Evolutionary conservation across 192 early-diverging fungal genomes (phyloP), one percentile per base, ranked within the genome.

Genomic region (Spizellomyces sp.): DNA sequence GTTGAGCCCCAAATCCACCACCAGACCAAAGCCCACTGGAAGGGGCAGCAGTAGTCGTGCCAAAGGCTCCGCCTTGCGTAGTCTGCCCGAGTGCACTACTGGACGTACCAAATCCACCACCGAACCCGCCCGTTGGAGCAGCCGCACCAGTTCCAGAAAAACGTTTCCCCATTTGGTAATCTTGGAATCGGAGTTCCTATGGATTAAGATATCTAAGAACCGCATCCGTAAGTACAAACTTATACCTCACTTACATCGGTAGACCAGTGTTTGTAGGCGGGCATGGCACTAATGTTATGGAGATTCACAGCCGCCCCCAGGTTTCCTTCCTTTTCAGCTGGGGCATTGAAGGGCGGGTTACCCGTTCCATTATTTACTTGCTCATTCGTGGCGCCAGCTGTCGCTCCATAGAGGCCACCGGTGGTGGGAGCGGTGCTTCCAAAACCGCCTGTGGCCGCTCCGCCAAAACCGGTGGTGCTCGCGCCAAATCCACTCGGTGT

Each of bases 161-260:
- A 60, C 94, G 95, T 59, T 94, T 92, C 15, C 88, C 88, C 67
- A 91, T 87, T 59, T 81, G 75, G 66, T 98, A 98, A 75, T 98
- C 96, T 83, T 93, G 88, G 4, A 93, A 69, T 17, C 95, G 85
- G 52, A 98, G 87, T 79, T 98, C 27, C 27, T 36, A 3, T 36
- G 27, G 27, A 36, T 36, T 88, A 84, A 88, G 72, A 19, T 48
- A 15, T 41, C 67, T 27, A 9, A 67, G 27, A 63, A 7, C 52
- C 43, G 58, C 57, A 17, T 43, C 17, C 56, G 27, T 4, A 59
- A 54, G 62, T 58, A 9, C 21, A n/a, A 42, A 42, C 5, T 36
- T 15, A 12, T 22, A 45, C 50, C 66, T 47, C 46, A 86, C 95
- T 36, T 36, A 36, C 81, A 42, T 98, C 95, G 48, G 90, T 86